These are phyloP conservation scores for Aspergillus sp. DNA, from an alignment of 2,329 filamentous ascomycete species.

Conservation along the genomic window DNA sequence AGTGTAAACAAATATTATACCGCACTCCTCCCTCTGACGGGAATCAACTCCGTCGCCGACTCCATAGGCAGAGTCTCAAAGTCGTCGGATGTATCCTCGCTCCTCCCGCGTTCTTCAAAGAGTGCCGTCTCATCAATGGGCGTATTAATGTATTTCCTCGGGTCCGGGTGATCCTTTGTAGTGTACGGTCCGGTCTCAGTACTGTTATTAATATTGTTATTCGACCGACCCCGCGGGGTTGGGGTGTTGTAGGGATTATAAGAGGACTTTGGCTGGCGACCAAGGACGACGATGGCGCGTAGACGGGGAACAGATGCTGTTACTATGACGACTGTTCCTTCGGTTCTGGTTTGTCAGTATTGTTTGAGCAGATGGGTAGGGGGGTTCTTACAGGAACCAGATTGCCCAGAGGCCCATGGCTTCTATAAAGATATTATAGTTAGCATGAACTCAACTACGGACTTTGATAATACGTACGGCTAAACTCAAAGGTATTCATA, in stretches of 20 bases:
- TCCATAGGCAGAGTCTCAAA: neutral
- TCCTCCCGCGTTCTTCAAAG: neutral
- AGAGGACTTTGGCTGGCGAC: neutral
- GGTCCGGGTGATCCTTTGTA: neutral
- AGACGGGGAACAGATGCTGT: conserved; percentile 6
- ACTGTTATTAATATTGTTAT: neutral
- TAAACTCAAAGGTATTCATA: neutral
- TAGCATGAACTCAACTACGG: too few relatives aligned
- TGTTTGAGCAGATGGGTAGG: neutral
- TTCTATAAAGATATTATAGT: neutral
- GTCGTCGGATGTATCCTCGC: neutral
- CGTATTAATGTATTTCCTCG: accelerated
- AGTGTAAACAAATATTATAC: neutral
- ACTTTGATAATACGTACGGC: neutral
- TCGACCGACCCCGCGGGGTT: neutral
- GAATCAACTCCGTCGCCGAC: neutral
- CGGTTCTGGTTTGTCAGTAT: neutral
- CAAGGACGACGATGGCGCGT: conserved; percentile 3
- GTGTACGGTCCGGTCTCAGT: too few relatives aligned
- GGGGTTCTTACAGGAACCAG: conserved; percentile 1
- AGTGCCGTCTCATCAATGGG: neutral
- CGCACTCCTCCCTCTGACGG: too few relatives aligned
- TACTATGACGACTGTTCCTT: conserved; percentile 3
- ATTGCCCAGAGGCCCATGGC: neutral
- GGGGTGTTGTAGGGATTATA: neutral